phyloP scores from a whole-genome alignment of 805 yeast species.

The Cephaloascus fragrans region DNA sequence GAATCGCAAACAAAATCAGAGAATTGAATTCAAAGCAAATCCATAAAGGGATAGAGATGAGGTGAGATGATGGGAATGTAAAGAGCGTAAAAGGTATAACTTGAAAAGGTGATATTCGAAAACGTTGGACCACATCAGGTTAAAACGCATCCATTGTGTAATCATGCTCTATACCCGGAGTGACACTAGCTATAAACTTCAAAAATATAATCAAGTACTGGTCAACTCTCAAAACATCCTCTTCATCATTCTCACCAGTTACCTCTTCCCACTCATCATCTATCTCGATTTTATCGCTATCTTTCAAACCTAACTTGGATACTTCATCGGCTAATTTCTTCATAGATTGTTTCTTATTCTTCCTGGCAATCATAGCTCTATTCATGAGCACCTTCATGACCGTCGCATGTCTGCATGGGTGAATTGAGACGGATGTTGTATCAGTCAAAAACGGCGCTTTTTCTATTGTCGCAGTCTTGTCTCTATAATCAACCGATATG shows the following conservation, averaged over 20 bases:
- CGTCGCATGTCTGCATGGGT: constrained; percentile 91
- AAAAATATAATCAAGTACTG: constrained; percentile 84
- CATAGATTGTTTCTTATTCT: constrained; percentile 18
- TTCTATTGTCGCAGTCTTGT: constrained; percentile 95
- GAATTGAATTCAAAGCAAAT: too few species aligned
- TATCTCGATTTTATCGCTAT: constrained; percentile 10
- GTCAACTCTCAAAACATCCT: constrained; percentile 65
- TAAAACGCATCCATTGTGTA: constrained; percentile 94
- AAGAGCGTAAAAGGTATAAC: too few species aligned
- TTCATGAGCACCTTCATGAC: constrained; percentile 88
- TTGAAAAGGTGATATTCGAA: too few species aligned
- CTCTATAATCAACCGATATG: constrained; percentile 81
- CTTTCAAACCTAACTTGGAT: constrained; percentile 38
- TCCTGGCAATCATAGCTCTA: constrained; percentile 46
- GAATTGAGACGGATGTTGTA: constrained; percentile 79
- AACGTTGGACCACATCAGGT: too few species aligned
- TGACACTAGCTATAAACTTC: constrained; percentile 92
- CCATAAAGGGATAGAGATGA: too few species aligned
- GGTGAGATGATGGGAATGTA: too few species aligned
- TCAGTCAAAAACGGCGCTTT: constrained; percentile 74
- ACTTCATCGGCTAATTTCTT: constrained; percentile 27
- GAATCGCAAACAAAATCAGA: too few species aligned
- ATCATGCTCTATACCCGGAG: constrained; percentile 96
- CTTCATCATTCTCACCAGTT: constrained; percentile 19
- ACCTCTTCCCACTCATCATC: constrained; percentile 55